Base-by-base conservation (phyloP, 2,329 filamentous ascomycete species). In the Myriosclerotinia curreyana region DNA sequence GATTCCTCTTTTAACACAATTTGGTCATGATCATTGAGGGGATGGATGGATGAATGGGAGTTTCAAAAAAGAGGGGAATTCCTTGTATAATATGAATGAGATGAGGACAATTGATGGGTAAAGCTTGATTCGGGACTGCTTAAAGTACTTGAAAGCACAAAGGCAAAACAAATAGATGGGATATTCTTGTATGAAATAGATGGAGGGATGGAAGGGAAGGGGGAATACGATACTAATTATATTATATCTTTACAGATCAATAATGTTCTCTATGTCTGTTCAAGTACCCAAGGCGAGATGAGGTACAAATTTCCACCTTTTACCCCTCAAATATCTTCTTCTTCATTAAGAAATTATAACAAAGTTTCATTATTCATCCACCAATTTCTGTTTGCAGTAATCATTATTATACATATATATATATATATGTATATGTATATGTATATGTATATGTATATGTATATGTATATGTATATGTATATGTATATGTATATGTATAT, bases 1-100 rank as follows among this genome's bases (percentile, higher is more conserved):
- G 62, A 75, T 95, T 62, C 91, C 91, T 17, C 80, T 94, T 49
- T 77, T 93, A 50, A 91, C 90, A 25, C 90, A 92, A 71, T 84
- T 92, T 69, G 90, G 90, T 3, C 90, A 93, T 74, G 86, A 89
- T 71, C 88, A 92, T 68, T 74, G 65, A 71, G 49, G 20, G 20
- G 61, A 20, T n/a, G 59, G 61, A 20, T n/a, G 59, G n/a, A 38
- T 15, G 36, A n/a, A n/a, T n/a, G n/a, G n/a, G 53, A 31, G 20
- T 25, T 54, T 49, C 11, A 6, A 25, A 36, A 4, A 52, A 15
- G 60, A 31, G 34, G 28, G n/a, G n/a, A n/a, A 3, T 11, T 9
- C 9, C 38, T 5, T 62, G 50, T 55, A 48, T 28, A 38, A 46
- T 56, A 56, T 40, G 14, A n/a, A 52, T 31, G 20, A 20, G 38